A percentile compares a stretch with the other conserved stretches of the same genome.
These are phyloP conservation scores for Phyllostachys edulis DNA, from an alignment of 176 grass and related monocot genomes.

Conservation along the genomic window DNA sequence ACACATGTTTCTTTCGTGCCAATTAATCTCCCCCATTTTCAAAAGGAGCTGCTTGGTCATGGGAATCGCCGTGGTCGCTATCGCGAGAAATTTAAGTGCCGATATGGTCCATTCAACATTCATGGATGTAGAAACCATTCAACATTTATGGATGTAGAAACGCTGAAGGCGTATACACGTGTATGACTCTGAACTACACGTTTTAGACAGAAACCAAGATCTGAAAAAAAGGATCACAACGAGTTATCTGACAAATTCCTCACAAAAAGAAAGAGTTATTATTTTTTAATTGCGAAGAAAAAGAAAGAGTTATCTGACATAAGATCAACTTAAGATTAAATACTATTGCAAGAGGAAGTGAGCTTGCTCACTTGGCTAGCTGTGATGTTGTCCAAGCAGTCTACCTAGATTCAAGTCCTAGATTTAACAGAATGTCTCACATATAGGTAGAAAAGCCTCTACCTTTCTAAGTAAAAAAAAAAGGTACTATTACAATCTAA, in stretches of 20 bases:
- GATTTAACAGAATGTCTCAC: too few relatives aligned
- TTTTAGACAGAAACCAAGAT: not conserved
- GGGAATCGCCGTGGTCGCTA: not conserved
- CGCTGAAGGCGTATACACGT: not conserved
- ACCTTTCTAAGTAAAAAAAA: too few relatives aligned
- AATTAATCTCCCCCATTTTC: not conserved
- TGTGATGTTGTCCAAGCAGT: too few relatives aligned
- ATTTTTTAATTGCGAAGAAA: too few relatives aligned
- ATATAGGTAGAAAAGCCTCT: too few relatives aligned
- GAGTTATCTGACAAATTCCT: not conserved
- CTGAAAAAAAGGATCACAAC: not conserved
- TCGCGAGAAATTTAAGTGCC: not conserved
- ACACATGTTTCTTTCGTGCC: constrained; percentile 26
- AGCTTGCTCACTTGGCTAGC: too few relatives aligned
- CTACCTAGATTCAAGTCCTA: too few relatives aligned
- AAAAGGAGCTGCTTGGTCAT: not conserved
- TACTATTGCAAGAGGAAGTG: too few relatives aligned
- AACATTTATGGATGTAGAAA: not conserved
- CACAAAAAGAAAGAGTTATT: too few relatives aligned
- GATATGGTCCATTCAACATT: not conserved
- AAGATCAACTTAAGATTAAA: too few relatives aligned
- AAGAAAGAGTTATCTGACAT: too few relatives aligned
- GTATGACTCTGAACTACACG: not conserved
- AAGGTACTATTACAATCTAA: too few relatives aligned
- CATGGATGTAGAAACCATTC: not conserved